phyloP scores from a whole-genome alignment of 257 asterid species.

The Solanum microdontum region DNA sequence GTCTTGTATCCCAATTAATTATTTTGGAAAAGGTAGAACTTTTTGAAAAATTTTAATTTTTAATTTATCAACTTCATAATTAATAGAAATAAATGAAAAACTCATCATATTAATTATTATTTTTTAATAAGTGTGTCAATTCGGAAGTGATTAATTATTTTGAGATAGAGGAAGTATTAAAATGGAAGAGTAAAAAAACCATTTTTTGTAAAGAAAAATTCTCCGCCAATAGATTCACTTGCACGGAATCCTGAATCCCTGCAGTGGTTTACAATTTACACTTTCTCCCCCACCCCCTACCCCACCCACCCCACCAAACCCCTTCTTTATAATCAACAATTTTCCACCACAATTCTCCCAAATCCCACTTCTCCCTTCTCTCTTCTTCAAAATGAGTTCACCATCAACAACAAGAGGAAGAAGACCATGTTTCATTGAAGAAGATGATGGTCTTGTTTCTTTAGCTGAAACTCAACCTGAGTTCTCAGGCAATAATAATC shows the following conservation, averaged over 20 bases:
- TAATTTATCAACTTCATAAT: no score
- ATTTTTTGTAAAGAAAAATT: not conserved
- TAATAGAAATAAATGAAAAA: no score
- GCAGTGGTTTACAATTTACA: not conserved
- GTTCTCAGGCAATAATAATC: not conserved
- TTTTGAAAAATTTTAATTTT: no score
- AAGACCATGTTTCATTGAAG: not conserved
- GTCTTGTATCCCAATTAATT: no score
- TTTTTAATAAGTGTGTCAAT: no score
- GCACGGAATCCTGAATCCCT: slow-evolving; percentile 17
- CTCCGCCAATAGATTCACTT: slow-evolving; percentile 7
- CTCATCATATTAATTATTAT: no score
- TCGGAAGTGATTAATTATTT: no score
- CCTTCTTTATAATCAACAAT: not conserved
- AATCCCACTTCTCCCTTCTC: not conserved
- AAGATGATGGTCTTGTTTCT: slow-evolving; percentile 1
- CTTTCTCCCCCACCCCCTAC: not conserved
- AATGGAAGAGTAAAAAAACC: not conserved
- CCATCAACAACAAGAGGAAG: not conserved
- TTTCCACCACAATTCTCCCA: not conserved
- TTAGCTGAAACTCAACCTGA: not conserved
- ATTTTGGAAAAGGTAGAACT: no score
- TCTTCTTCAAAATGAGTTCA: not conserved
- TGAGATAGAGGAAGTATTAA: fast-evolving
- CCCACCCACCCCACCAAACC: not conserved